These are phyloP conservation scores for Cicer bijugum DNA, from an alignment of 306 rosid genomes.

Conservation along the genomic window DNA sequence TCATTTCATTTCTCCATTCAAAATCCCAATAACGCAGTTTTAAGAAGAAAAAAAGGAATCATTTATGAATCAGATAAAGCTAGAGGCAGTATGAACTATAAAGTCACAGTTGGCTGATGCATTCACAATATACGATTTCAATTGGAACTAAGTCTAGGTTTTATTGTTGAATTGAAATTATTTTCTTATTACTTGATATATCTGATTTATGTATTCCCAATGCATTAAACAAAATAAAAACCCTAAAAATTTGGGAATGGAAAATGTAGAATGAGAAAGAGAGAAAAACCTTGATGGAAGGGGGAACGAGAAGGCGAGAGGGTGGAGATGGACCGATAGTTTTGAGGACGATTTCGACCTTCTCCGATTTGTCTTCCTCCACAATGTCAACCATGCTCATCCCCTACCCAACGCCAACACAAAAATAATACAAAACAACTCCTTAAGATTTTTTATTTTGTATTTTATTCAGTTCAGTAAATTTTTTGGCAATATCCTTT, in stretches of 20 bases:
- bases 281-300: slow-evolving; percentile 63
- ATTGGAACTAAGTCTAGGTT: slow-evolving; percentile 21
- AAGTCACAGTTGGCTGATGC: not conserved
- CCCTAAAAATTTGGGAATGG: slow-evolving; percentile 20
- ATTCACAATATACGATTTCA: not conserved
- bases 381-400: slow-evolving; percentile 61
- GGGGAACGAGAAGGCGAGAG: slow-evolving; percentile 72
- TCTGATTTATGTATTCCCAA: not conserved
- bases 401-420: not conserved
- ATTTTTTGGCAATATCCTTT: not conserved
- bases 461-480: too few species aligned
- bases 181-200: not conserved
- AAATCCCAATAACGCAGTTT: not conserved
- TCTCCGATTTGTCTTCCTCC: slow-evolving; percentile 49
- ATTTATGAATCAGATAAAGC: slow-evolving; percentile 22
- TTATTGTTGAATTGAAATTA: not conserved
- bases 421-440: not conserved
- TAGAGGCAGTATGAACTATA: not conserved
- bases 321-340: slow-evolving; percentile 90
- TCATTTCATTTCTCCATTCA: not conserved
- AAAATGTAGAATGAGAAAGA: not conserved
- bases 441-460: too few species aligned
- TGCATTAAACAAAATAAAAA: not conserved
- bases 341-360: slow-evolving; percentile 72
- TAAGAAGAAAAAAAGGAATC: not conserved